phyloP scores from a whole-genome alignment of 805 yeast species.

The Diddensiella transvaalensis region DNA sequence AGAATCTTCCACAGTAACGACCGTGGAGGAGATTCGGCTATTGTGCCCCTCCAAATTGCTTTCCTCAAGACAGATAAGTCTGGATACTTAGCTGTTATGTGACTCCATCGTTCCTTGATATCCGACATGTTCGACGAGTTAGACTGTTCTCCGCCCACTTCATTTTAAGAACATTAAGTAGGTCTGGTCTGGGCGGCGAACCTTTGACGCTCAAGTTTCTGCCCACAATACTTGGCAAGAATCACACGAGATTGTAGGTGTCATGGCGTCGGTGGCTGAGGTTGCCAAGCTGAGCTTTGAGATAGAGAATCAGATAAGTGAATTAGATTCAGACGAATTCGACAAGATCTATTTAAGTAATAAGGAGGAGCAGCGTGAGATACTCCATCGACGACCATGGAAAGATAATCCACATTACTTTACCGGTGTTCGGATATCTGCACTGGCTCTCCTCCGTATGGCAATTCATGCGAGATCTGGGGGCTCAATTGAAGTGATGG shows the following conservation, averaged over 20 bases:
- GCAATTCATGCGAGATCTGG: constrained; percentile 76
- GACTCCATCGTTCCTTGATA: neutral
- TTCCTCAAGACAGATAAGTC: constrained; percentile 8
- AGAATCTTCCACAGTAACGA: constrained; percentile 23
- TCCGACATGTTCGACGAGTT: no score
- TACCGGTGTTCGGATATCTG: constrained; percentile 58
- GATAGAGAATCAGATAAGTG: constrained; percentile 28
- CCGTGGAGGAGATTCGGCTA: constrained; percentile 13
- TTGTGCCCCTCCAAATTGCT: constrained; percentile 18
- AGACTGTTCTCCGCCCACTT: no score
- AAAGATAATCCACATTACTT: constrained; percentile 55
- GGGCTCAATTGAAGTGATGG: constrained; percentile 90
- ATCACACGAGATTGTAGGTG: no score
- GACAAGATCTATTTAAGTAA: constrained; percentile 30
- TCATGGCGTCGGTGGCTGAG: constrained; percentile 1
- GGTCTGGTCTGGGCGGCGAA: no score
- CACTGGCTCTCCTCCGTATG: constrained; percentile 73
- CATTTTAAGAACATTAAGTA: no score
- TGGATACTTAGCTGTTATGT: neutral
- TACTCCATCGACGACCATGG: constrained; percentile 34
- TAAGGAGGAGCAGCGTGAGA: constrained; percentile 27
- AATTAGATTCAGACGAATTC: constrained; percentile 11
- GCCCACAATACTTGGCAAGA: no score
- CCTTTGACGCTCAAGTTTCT: no score
- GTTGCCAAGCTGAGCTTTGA: constrained; percentile 22